phyloP scores from a whole-genome alignment of 2,329 filamentous ascomycete genomes.

The Talaromyces sp. region DNA sequence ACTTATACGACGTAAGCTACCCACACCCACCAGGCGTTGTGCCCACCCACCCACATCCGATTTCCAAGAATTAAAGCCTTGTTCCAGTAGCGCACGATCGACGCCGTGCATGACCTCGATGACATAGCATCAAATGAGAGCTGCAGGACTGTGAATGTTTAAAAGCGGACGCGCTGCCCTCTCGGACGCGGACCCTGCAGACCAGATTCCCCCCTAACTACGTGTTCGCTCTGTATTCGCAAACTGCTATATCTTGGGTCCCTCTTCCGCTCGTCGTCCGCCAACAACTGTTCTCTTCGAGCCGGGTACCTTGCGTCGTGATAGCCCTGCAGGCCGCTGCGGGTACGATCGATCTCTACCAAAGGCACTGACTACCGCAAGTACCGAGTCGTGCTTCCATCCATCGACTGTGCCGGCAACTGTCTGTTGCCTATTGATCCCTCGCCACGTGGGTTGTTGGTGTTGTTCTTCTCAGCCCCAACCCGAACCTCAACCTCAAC shows the following conservation, averaged over 20 bases:
- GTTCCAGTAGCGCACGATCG: slow-evolving; percentile 39
- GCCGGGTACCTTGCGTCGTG: not conserved
- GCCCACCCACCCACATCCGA: not conserved
- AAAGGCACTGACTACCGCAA: not conserved
- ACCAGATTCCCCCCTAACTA: slow-evolving; percentile 13
- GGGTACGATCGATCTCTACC: not conserved
- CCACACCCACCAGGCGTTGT: not conserved
- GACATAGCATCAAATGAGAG: slow-evolving; percentile 42
- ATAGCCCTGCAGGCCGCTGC: not conserved
- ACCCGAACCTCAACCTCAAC: not conserved
- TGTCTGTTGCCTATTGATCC: not conserved
- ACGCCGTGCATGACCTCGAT: slow-evolving; percentile 41
- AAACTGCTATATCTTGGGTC: slow-evolving; percentile 12
- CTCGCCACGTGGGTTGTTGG: not conserved
- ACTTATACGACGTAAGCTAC: not conserved
- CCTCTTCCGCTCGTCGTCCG: not conserved
- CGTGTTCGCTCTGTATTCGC: slow-evolving; percentile 16
- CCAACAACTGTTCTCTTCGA: not conserved
- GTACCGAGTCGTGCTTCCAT: not conserved
- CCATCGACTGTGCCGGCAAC: not conserved
- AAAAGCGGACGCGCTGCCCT: slow-evolving; percentile 14
- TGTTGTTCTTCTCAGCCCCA: not conserved
- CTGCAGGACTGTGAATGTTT: slow-evolving; percentile 28
- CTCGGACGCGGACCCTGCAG: slow-evolving; percentile 13
- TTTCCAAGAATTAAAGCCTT: slow-evolving; percentile 21